Conservation (phyloP, 2,329 filamentous ascomycete genomes). For the Colletotrichum neosansevieriae region DNA sequence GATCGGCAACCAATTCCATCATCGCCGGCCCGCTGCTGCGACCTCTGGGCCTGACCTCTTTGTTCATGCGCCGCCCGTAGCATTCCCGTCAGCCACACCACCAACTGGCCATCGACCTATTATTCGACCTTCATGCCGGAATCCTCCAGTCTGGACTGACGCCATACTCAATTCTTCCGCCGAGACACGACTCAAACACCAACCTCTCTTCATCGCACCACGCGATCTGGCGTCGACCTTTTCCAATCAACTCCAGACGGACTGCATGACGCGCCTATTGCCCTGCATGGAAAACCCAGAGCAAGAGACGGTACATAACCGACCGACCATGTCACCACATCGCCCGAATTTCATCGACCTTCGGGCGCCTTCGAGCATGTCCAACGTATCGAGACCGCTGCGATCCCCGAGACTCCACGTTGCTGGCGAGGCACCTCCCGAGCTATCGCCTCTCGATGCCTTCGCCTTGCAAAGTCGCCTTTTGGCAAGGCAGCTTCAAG, state of each 20-base stretch:
- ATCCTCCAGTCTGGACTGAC: conserved; percentile 40
- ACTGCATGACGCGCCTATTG: conserved; percentile 7
- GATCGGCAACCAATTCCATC: not conserved
- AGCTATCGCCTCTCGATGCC: conserved; percentile 93
- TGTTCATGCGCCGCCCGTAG: conserved; percentile 31
- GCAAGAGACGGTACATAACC: conserved; percentile 20
- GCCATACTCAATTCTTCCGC: conserved; percentile 41
- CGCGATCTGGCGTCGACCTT: conserved; percentile 19
- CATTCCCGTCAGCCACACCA: conserved; percentile 39
- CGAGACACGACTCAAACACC: conserved; percentile 41
- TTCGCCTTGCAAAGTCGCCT: conserved; percentile 92
- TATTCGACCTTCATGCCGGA: conserved; percentile 28
- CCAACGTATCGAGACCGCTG: conserved; percentile 64
- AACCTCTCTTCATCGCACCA: conserved; percentile 27
- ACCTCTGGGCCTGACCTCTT: conserved; percentile 43
- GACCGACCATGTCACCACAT: conserved; percentile 59
- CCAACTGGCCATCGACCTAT: conserved; percentile 25
- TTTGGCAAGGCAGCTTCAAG: conserved; percentile 87
- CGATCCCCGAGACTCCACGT: conserved; percentile 81
- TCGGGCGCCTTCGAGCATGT: conserved; percentile 63
- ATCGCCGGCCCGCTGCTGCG: conserved; percentile 7
- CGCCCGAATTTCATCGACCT: conserved; percentile 71
- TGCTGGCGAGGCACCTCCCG: conserved; percentile 85
- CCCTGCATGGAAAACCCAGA: conserved; percentile 31
- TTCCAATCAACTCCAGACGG: not conserved